phyloP scores from a whole-genome alignment of 768 basidiomycete genomes.

The Lenzites betulinus region DNA sequence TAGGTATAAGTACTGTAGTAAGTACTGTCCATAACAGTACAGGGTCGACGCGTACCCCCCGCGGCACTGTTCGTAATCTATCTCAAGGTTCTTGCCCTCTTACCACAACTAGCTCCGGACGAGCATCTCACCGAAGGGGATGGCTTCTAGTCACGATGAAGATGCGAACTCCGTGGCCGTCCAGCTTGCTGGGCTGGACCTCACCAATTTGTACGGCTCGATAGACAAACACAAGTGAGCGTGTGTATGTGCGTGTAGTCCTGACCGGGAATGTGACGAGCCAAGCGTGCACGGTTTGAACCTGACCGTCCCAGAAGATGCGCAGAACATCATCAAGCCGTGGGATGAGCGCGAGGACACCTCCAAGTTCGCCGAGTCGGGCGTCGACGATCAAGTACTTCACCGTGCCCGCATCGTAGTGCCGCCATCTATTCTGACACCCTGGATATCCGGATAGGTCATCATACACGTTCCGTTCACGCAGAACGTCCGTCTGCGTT shows the following conservation, averaged over 20 bases:
- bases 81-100: background rate
- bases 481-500: conserved; percentile 74
- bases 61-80: too few relatives aligned
- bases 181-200: conserved; percentile 28
- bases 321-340: conserved; percentile 74
- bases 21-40: too few relatives aligned
- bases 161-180: conserved; percentile 21
- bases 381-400: conserved; percentile 82
- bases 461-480: conserved; percentile 83
- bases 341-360: conserved; percentile 80
- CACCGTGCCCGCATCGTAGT: too few relatives aligned
- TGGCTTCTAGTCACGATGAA: conserved; percentile 16
- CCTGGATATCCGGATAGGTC: conserved; percentile 46
- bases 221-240: conserved; percentile 38
- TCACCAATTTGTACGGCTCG: conserved; percentile 30
- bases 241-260: conserved; percentile 6
- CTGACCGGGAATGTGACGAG: conserved; percentile 15
- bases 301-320: conserved; percentile 77
- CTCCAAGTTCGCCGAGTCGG: conserved; percentile 67
- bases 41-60: too few relatives aligned
- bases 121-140: background rate
- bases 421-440: conserved; percentile 11
- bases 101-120: background rate
- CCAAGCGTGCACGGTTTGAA: conserved; percentile 80
- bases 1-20: too few relatives aligned